Conservation (phyloP, 495 filamentous ascomycete genomes). For the Trypethelium eluteriae region DNA sequence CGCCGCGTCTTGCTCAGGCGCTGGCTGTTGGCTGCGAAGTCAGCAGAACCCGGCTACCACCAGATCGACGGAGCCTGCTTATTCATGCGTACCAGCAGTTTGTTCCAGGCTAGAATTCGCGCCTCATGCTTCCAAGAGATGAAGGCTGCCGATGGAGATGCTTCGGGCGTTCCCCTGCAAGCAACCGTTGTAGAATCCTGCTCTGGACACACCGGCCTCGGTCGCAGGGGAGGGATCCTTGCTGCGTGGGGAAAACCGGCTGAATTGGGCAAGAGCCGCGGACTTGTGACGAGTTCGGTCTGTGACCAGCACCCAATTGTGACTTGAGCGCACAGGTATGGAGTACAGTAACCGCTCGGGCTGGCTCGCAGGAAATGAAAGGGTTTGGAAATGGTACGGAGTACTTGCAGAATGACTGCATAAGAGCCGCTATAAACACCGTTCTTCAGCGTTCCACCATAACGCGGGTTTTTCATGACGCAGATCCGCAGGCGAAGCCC, state of each 20-base stretch:
- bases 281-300: background rate
- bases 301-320: background rate
- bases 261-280: background rate
- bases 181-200: too few species aligned
- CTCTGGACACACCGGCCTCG: background rate
- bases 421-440: too few species aligned
- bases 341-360: too few species aligned
- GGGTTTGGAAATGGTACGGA: background rate
- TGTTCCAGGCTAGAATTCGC: background rate
- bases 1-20: background rate
- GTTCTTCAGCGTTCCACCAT: too few species aligned
- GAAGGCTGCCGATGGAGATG: background rate
- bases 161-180: background rate
- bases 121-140: background rate
- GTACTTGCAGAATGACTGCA: too few species aligned
- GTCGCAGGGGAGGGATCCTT: background rate
- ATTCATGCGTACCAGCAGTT: background rate
- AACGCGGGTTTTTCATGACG: too few species aligned
- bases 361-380: background rate
- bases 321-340: background rate
- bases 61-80: background rate
- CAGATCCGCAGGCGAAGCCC: background rate
- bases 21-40: background rate
- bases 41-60: background rate
- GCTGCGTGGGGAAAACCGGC: slow-evolving; percentile 5